Base-by-base conservation (phyloP, 2,329 filamentous ascomycete genomes). In the Hymenoscyphus occultus region DNA sequence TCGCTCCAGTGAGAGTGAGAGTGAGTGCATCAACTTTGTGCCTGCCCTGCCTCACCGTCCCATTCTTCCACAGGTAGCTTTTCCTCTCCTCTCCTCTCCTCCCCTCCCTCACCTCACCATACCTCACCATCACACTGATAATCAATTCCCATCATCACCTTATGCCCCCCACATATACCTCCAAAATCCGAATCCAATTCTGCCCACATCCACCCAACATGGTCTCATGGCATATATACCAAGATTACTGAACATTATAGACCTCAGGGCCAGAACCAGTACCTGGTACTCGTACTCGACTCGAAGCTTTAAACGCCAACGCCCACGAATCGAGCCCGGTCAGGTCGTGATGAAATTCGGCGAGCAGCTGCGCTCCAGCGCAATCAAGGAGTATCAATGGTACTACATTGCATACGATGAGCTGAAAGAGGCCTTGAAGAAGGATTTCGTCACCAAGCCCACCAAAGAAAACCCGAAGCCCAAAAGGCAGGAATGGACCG, bases 401-500 rank as follows among this genome's bases (percentile, higher is more conserved):
- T 92, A 97, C 82, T 99, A 99, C 81, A 97, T 99, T 80, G 90
- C 92, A 80, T 99, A 99, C 81, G 93, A 97, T 77, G 91, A 90
- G 70, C 86, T 99, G 60, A 99, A 99, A 81, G 83, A 85, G 71
- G 88, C 92, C 70, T 87, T 99, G 68, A 95, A 94, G 80, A 87
- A 85, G 66, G 85, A 88, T 66, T 90, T 84, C 70, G 86, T 87
- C 66, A 80, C 77, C 65, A 77, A 78, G 64, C 83, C 78, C 54
- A 81, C 76, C 66, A 78, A 75, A 57, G 74, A 79, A 51, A 82
- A 79, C 68, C 78, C 79, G n/a, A 79, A 78, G 66, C 78, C 79
- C n/a, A 79, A 78, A 68, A 82, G 81, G 73, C 85, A 83, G 70
- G 83, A 88, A 74, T 99, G 95, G 95, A 89, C 87, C 67, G 93